A percentile compares a stretch with the other conserved stretches of the same genome.
Evolutionary conservation across 2,329 filamentous ascomycete genomes (phyloP).

Genomic region (Ophiostoma sp.): DNA sequence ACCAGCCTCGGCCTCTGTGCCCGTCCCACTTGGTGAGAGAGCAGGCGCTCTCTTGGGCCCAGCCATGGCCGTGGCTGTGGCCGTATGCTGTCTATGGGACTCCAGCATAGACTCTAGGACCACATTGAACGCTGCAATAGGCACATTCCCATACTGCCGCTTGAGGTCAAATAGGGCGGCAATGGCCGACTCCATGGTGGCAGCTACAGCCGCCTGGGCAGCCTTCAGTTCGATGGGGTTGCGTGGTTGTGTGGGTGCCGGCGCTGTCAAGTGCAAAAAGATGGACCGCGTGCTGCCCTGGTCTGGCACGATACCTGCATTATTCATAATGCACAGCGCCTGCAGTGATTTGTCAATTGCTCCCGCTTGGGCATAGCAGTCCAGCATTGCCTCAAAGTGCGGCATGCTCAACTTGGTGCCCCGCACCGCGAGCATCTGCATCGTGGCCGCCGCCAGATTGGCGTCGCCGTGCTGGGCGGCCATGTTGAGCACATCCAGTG

Average conservation of each 20-base stretch:
- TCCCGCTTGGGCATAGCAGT: slow-evolving; percentile 62
- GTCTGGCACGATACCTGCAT: slow-evolving; percentile 59
- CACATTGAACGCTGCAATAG: slow-evolving; percentile 44
- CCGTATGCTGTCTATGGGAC: not conserved
- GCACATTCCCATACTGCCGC: slow-evolving; percentile 37
- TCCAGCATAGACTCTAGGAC: slow-evolving; percentile 41
- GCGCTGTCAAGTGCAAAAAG: slow-evolving; percentile 39
- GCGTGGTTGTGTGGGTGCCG: not conserved
- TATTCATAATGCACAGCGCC: slow-evolving; percentile 71
- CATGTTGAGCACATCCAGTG: slow-evolving; percentile 64
- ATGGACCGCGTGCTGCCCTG: slow-evolving; percentile 64
- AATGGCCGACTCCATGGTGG: slow-evolving; percentile 50
- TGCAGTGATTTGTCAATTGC: slow-evolving; percentile 68
- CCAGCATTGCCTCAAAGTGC: slow-evolving; percentile 79
- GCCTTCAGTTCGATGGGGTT: not conserved
- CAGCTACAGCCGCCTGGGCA: not conserved
- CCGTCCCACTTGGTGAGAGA: not conserved
- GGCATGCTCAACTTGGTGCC: slow-evolving; percentile 59
- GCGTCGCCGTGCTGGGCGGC: slow-evolving; percentile 70
- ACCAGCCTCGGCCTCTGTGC: slow-evolving; percentile 29
- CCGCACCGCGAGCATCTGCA: slow-evolving; percentile 63
- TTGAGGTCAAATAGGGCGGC: slow-evolving; percentile 56
- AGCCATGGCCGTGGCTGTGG: not conserved
- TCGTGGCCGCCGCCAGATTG: slow-evolving; percentile 67
- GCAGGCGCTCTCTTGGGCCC: not conserved